phyloP scores from a whole-genome alignment of 306 rosid species.

The Pyrus pyrifolia region DNA sequence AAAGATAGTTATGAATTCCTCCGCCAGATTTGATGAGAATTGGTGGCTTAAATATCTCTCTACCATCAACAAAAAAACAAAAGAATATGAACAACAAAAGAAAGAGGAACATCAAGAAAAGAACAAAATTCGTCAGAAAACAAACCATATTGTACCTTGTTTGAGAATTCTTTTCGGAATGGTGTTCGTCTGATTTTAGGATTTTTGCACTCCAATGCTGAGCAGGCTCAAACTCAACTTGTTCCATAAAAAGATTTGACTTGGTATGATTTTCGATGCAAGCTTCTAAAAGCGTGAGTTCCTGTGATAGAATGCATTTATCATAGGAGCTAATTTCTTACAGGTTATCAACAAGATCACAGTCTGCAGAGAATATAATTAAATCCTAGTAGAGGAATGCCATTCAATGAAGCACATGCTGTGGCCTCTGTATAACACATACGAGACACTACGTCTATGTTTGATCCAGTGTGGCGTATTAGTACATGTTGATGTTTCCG shows the following conservation, averaged over 20 bases:
- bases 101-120: background rate
- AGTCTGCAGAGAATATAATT: background rate
- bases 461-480: background rate
- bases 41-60: constrained; percentile 67
- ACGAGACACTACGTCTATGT: background rate
- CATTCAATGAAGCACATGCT: background rate
- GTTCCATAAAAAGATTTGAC: constrained; percentile 96
- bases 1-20: constrained; percentile 91
- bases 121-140: background rate
- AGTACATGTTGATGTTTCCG: background rate
- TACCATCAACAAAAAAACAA: constrained; percentile 20
- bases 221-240: constrained; percentile 96
- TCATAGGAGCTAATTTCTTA: constrained; percentile 1
- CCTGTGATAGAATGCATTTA: constrained; percentile 44
- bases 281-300: constrained; percentile 91
- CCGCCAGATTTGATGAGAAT: constrained; percentile 78
- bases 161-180: constrained; percentile 33
- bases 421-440: background rate
- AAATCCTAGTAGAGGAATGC: background rate
- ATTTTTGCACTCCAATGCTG: constrained; percentile 69
- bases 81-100: background rate
- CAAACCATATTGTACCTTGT: constrained; percentile 31
- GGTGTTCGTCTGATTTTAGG: constrained; percentile 63
- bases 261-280: constrained; percentile 97
- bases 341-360: background rate